Conservation (phyloP, 2,329 filamentous ascomycete genomes). For the Purpureocillium takamizusanense region DNA sequence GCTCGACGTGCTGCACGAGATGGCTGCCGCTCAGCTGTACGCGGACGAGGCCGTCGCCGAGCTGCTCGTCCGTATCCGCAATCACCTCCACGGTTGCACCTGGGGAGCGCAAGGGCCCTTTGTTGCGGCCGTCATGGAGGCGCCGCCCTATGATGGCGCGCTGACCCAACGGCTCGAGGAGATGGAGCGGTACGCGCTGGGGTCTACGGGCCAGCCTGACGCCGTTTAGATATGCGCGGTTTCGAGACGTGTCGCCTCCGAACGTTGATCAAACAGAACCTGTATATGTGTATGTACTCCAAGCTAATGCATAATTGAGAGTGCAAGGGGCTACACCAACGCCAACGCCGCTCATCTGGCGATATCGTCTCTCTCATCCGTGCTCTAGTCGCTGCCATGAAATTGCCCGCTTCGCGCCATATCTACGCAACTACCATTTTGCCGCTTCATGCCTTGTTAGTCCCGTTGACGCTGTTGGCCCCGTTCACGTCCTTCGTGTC, state of each 20-base stretch:
- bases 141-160: slow-evolving; percentile 22
- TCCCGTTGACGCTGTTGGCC: neutral
- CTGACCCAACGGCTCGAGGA: slow-evolving; percentile 17
- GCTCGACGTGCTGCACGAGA: slow-evolving; percentile 51
- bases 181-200: slow-evolving; percentile 9
- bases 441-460: no score
- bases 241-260: no score
- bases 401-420: no score
- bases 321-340: no score
- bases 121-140: slow-evolving; percentile 28
- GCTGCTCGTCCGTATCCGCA: slow-evolving; percentile 19
- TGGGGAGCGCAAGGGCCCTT: slow-evolving; percentile 27
- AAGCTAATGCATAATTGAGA: no score
- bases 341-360: no score
- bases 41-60: slow-evolving; percentile 32
- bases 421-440: no score
- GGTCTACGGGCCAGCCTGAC: slow-evolving; percentile 5
- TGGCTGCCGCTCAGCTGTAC: slow-evolving; percentile 53
- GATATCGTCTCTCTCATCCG: no score
- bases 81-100: slow-evolving; percentile 23
- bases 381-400: no score
- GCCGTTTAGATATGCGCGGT: neutral
- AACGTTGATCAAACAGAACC: no score
- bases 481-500: neutral
- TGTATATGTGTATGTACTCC: no score